A percentile compares a stretch with the other conserved stretches of the same genome.
Evolutionary conservation across 306 rosid genomes (phyloP).

Genomic region (Bauhinia variegata): DNA sequence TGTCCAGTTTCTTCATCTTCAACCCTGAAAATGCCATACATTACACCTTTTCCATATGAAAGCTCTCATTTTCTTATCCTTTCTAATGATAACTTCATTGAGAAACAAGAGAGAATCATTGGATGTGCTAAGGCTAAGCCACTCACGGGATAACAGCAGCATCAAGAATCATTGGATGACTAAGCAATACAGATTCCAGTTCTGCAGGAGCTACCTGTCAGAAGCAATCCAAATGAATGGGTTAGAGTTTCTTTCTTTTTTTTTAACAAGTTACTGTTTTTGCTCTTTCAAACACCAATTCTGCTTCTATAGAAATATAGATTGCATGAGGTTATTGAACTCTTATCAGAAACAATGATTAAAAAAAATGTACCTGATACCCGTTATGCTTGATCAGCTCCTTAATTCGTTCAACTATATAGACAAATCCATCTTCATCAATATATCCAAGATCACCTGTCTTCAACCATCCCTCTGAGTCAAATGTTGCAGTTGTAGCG

Average conservation of each 20-base stretch:
- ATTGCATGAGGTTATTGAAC: no score
- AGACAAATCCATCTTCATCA: slow-evolving; percentile 69
- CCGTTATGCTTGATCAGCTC: slow-evolving; percentile 94
- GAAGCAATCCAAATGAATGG: slow-evolving; percentile 14
- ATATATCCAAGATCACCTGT: slow-evolving; percentile 87
- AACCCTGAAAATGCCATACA: slow-evolving; percentile 59
- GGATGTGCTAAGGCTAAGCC: not conserved
- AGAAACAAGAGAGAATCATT: no score
- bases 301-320: no score
- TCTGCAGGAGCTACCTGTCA: slow-evolving; percentile 95
- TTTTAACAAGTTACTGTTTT: no score
- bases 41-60: not conserved
- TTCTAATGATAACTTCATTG: no score
- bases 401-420: slow-evolving; percentile 74
- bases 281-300: no score
- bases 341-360: not conserved
- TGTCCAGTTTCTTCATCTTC: slow-evolving; percentile 87
- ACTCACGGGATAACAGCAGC: slow-evolving; percentile 89
- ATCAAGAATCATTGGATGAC: slow-evolving; percentile 78
- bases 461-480: slow-evolving; percentile 71
- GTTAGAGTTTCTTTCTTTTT: no score
- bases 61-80: not conserved
- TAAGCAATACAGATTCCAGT: slow-evolving; percentile 75
- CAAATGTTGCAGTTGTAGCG: slow-evolving; percentile 67
- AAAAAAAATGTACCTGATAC: slow-evolving; percentile 60